Conservation (phyloP, 2,329 filamentous ascomycete species). For the Rachicladosporium sp. region DNA sequence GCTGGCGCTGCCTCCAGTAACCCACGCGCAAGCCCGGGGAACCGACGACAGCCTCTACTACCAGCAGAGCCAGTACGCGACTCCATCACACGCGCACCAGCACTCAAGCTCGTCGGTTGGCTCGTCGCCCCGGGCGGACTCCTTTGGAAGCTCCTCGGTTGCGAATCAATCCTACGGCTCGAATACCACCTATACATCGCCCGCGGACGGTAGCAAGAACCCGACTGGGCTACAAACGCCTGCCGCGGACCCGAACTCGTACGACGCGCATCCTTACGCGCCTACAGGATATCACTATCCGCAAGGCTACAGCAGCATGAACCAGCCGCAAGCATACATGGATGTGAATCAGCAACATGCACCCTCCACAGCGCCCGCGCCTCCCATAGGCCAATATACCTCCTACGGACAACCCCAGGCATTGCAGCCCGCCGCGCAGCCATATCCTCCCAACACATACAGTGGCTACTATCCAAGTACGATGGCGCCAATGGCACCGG, state of each 20-base stretch:
- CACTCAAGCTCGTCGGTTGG: constrained; percentile 54
- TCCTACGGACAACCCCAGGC: constrained; percentile 54
- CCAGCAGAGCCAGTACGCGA: constrained; percentile 5
- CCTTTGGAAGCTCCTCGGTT: constrained; percentile 49
- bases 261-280: constrained; percentile 7
- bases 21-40: constrained; percentile 70
- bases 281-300: constrained; percentile 8
- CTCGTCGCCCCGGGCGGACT: constrained; percentile 64
- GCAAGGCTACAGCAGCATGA: constrained; percentile 52
- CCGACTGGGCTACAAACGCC: constrained; percentile 58
- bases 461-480: constrained; percentile 61
- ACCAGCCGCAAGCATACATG: constrained; percentile 69
- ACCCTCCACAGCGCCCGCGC: constrained; percentile 55
- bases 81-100: constrained; percentile 20
- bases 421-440: constrained; percentile 21
- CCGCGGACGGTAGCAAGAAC: constrained; percentile 29
- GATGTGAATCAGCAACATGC: constrained; percentile 45
- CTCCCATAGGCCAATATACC: constrained; percentile 56
- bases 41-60: constrained; percentile 37
- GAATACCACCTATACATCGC: constrained; percentile 44
- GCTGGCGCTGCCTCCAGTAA: constrained; percentile 85
- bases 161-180: constrained; percentile 34
- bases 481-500: constrained; percentile 63
- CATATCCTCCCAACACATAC: constrained; percentile 51
- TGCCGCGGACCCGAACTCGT: constrained; percentile 30